A percentile compares a stretch with the other conserved stretches of the same genome.
Evolutionary conservation across 441 rosid species (phyloP).

Genomic region (Croton laevigatus): DNA sequence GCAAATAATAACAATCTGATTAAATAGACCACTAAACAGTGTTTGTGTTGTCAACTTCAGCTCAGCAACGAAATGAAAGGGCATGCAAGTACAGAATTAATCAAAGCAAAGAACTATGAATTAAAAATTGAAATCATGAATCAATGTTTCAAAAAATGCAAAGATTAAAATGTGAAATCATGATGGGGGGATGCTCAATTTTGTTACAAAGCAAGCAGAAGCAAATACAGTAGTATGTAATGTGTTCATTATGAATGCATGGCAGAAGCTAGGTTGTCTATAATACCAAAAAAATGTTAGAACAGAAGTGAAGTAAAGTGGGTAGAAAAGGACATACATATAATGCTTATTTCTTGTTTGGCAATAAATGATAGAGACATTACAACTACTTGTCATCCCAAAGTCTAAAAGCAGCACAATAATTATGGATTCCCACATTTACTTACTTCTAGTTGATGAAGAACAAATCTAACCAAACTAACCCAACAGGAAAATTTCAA

Average conservation of each 20-base stretch:
- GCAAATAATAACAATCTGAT: conserved; percentile 12
- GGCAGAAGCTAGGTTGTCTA: conserved; percentile 23
- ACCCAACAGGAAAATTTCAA: conserved; percentile 14
- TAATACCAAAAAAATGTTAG: conserved; percentile 20
- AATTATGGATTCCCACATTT: conserved; percentile 35
- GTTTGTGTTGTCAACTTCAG: conserved; percentile 13
- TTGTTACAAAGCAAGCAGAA: conserved; percentile 10
- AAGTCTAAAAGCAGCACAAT: conserved; percentile 35
- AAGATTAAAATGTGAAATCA: not conserved
- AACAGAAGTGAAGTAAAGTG: conserved; percentile 21
- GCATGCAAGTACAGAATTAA: not conserved
- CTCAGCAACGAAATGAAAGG: not conserved
- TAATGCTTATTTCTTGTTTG: conserved; percentile 25
- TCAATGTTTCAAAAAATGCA: conserved; percentile 11
- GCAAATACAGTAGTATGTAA: conserved; percentile 17
- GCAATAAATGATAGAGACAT: conserved; percentile 44
- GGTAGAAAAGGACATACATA: conserved; percentile 27
- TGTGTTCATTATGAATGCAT: conserved; percentile 24
- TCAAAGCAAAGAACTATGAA: not conserved
- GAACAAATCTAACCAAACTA: conserved; percentile 29
- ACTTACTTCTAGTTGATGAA: conserved; percentile 32
- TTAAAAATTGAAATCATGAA: not conserved
- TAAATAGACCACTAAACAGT: not conserved
- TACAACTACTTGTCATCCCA: conserved; percentile 37
- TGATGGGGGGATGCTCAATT: not conserved